Base-by-base conservation (phyloP, 106 monocot species). In the Acorus calamus region DNA sequence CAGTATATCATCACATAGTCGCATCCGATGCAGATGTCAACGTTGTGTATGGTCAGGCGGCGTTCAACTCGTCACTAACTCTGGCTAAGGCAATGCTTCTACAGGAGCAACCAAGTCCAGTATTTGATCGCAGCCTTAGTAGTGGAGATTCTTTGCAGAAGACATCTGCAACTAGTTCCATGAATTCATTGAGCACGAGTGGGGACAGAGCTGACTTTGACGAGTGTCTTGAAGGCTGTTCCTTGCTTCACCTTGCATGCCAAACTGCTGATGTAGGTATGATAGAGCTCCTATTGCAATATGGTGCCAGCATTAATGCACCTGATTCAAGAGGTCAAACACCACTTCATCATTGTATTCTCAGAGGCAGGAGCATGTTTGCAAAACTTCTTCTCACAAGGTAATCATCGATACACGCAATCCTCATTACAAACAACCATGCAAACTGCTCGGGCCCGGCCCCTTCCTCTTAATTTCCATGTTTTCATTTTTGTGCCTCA, bases 281-380 rank as follows among this genome's bases (percentile, higher is more conserved):
- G 98, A 54, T 92, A 66, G 98, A 92, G 77, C 82, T 99, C n/a
- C 85, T 99, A 42, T 69, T 99, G 62, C 98, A 92, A 69, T 99
- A 99, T 70, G 92, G 98, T 67, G 98, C 81, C 52, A 88, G 75
- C 63, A 74, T 85, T 59, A 92, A 92, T 78, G 63, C 64, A 44
- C 59, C 59, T 42, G 98, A 99, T 71, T 54, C 67, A 6, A 82
- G 69, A 69, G 88, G 83, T 11, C 78, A 72, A 62, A 85, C 85
- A 11, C 85, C 98, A 4, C 92, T 99, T 65, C 98, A 98, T 52
- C 85, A 88, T 59, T 98, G 85, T 68, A 71, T 85, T 64, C 73
- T 91, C 42, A 82, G 77, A 79, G 85, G 88, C 55, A 82, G 76
- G 60, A 57, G 56, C 50, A 55, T 66, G 45, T 69, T 83, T 43